Percentiles rank a stretch among this genome's conserved stretches.
Conservation (phyloP, 2,329 filamentous ascomycete species). For the Plectosphaerella cucumerina region DNA sequence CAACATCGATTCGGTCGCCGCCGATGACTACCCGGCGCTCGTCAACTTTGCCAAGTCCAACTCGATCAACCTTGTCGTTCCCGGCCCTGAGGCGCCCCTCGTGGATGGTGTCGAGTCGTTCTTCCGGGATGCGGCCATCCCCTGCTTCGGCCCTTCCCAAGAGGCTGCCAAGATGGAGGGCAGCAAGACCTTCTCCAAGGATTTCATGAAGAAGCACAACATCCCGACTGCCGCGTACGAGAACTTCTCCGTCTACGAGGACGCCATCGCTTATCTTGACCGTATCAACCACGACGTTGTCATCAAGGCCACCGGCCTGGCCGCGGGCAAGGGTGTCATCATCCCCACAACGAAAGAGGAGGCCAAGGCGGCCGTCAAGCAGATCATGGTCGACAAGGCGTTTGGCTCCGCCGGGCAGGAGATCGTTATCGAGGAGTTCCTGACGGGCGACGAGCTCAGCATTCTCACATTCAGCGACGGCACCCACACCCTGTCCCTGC, state of each 20-base stretch:
- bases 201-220: constrained; percentile 69
- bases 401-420: constrained; percentile 64
- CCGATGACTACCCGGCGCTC: constrained; percentile 59
- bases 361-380: constrained; percentile 56
- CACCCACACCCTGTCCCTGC: constrained; percentile 58
- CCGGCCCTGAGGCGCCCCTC: constrained; percentile 69
- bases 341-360: constrained; percentile 44
- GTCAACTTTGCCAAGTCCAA: constrained; percentile 58
- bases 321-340: constrained; percentile 64
- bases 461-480: constrained; percentile 67
- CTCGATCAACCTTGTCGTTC: constrained; percentile 63
- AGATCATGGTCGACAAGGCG: constrained; percentile 64
- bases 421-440: constrained; percentile 69
- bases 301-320: constrained; percentile 72
- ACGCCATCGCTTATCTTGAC: constrained; percentile 59
- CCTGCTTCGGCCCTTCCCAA: constrained; percentile 65
- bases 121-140: constrained; percentile 57
- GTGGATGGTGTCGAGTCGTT: constrained; percentile 70
- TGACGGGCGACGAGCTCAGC: constrained; percentile 66
- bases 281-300: constrained; percentile 56
- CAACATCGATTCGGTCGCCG: constrained; percentile 45
- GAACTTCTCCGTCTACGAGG: constrained; percentile 61
- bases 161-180: constrained; percentile 71
- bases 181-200: constrained; percentile 73
- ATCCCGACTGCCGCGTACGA: constrained; percentile 72